Base-by-base conservation (phyloP, 2,329 filamentous ascomycete species). In the Alternaria sp. region DNA sequence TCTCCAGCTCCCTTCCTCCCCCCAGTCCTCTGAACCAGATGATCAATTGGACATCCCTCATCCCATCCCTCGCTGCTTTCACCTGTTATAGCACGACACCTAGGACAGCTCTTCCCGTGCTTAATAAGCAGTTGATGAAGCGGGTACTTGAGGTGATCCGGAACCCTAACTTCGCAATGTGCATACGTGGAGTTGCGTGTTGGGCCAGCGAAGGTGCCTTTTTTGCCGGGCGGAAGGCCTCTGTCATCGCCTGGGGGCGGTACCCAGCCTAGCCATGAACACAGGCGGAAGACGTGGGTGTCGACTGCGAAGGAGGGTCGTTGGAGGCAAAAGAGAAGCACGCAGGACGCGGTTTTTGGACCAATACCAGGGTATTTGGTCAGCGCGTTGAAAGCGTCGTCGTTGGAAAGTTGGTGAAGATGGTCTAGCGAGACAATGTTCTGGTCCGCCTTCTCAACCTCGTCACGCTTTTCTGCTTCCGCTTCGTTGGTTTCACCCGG, bases 341-440 rank as follows among this genome's bases (percentile, higher is more conserved):
- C 88, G 64, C 88, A 90, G 3, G 86, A 86, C 3, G 88, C 88
- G 0, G 87, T 90, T 70, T 90, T 90, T n/a, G 85, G 84, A 0
- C 88, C 88, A 45, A 90, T 89, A 5, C 88, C 88, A 1, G 87
- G 87, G 63, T 85, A 89, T 28, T 83, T 84, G 28, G 85, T 80
- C 55, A 90, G 79, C 52, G 85, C 82, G 18, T 81, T 76, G 80
- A 90, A 86, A 3, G 85, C 87, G 11, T 88, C 84, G 49, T 87
- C 81, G 22, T 81, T 86, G 40, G 80, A 79, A 28, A 88, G 78
- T 3, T 81, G 74, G 65, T 89, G 87, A 4, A 89, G 75, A 66
- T 90, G 86, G 62, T 90, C 86, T 2, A 90, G 81, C 0, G 90
- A 91, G 5, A 93, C 83, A 38, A 90, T 79, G 49, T 87, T 81